Base-by-base conservation (phyloP, 2,329 filamentous ascomycete genomes). In the Cryphonectria japonica region DNA sequence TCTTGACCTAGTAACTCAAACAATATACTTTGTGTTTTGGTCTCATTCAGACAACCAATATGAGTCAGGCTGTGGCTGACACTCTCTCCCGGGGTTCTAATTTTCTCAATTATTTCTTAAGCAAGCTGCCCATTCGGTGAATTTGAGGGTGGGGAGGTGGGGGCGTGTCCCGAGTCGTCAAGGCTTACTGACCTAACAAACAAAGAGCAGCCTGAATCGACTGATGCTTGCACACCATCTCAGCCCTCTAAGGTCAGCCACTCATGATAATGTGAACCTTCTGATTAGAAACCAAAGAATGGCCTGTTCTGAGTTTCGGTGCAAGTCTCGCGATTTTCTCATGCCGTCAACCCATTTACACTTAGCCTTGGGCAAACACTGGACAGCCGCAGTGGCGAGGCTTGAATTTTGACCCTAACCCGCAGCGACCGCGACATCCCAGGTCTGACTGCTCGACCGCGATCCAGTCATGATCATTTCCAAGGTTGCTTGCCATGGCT, bases 321-420 rank as follows among this genome's bases (percentile, higher is more conserved):
- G 37, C n/a, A 9, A 22, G 61, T 19, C 16, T 32, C 19, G 34
- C 9, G 22, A 37, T 14, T 32, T 3, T 11, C n/a, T 50, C 26
- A 2, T 22, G 32, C 22, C n/a, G 41, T 11, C 14, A 50, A 13
- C 52, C 9, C 9, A 34, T 6, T 34, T 34, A 6, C 37, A 39
- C 37, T 13, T 37, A 29, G 7, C 26, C 37, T 46, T 39, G 8
- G 32, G 22, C 63, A 50, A 26, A 9, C 43, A 3, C 11, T 4
- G 29, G 22, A 50, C 43, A 65, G 63, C 63, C 43, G 29, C 63
- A 14, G 50, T 52, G 43, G 34, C 63, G 9, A 65, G 63, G 63
- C 63, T 50, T 19, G 43, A 65, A 1, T 43, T 43, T 50, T 29
- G 43, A 65, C 63, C 63, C 63, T 65, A 52, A 65, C 63, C 63